These are phyloP conservation scores for Chlamydomonas reinhardtii DNA, from an alignment of 163 green algal species.

Conservation along the genomic window DNA sequence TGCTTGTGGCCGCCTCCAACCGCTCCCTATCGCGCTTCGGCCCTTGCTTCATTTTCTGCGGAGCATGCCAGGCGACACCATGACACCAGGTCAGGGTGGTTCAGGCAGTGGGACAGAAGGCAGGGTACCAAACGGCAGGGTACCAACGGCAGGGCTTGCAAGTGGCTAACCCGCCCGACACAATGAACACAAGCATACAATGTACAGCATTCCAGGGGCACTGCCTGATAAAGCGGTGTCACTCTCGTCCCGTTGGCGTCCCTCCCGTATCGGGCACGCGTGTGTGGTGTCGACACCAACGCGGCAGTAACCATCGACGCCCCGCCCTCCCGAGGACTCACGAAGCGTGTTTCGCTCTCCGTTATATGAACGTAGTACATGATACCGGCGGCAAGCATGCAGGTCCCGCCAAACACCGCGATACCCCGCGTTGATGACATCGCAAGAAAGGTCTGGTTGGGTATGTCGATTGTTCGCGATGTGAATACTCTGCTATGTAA, in stretches of 20 bases:
- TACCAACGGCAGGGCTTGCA: too few relatives aligned
- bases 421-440: neutral
- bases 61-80: neutral
- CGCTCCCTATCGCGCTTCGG: conserved; percentile 40
- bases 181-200: too few relatives aligned
- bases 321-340: neutral
- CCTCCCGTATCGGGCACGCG: too few relatives aligned
- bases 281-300: neutral
- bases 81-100: too few relatives aligned
- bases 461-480: too few relatives aligned
- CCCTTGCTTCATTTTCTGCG: conserved; percentile 45
- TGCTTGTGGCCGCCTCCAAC: conserved; percentile 4
- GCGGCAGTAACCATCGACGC: neutral
- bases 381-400: neutral
- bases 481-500: too few relatives aligned
- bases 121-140: too few relatives aligned
- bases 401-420: neutral
- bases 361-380: conserved; percentile 34
- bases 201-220: too few relatives aligned
- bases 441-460: neutral
- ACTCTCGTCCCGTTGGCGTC: too few relatives aligned
- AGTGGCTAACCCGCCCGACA: too few relatives aligned
- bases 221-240: too few relatives aligned
- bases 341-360: conserved; percentile 20
- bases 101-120: too few relatives aligned